phyloP scores from a whole-genome alignment of 1,139 yeast species.

The Protomyces inouyei region DNA sequence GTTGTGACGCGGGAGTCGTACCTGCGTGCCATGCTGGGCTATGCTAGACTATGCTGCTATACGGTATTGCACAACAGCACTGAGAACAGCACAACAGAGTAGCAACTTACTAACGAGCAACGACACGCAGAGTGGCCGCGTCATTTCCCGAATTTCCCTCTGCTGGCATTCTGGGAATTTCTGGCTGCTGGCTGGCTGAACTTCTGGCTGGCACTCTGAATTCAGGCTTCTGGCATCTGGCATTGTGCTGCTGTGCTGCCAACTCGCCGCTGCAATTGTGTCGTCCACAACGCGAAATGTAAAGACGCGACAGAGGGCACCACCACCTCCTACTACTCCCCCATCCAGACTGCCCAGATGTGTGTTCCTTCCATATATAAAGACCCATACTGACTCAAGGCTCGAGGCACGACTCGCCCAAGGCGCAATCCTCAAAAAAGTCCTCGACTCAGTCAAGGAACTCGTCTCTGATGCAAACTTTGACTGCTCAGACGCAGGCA shows the following conservation, averaged over 20 bases:
- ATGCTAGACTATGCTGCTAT: no score
- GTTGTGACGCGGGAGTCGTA: constrained; percentile 98
- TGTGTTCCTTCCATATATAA: no score
- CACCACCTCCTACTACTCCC: no score
- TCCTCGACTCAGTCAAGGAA: constrained; percentile 33
- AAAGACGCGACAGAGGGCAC: not conserved
- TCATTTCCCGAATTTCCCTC: not conserved
- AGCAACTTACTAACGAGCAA: no score
- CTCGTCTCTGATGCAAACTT: constrained; percentile 43
- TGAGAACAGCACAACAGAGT: not conserved
- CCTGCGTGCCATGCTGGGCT: constrained; percentile 17
- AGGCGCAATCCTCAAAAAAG: constrained; percentile 83
- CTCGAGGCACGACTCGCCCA: constrained; percentile 96
- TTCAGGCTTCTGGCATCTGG: no score
- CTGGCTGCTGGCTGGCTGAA: no score
- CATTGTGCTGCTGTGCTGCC: not conserved
- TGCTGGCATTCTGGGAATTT: not conserved
- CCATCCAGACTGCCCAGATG: no score
- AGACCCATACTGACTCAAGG: constrained; percentile 45
- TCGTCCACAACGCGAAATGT: not conserved
- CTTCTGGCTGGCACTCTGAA: no score
- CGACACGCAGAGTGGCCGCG: not conserved
- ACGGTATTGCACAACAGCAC: not conserved
- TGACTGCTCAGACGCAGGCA: constrained; percentile 91
- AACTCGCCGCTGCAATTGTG: not conserved